Conservation (phyloP, 495 filamentous ascomycete species). For the Daldinia grandis region DNA sequence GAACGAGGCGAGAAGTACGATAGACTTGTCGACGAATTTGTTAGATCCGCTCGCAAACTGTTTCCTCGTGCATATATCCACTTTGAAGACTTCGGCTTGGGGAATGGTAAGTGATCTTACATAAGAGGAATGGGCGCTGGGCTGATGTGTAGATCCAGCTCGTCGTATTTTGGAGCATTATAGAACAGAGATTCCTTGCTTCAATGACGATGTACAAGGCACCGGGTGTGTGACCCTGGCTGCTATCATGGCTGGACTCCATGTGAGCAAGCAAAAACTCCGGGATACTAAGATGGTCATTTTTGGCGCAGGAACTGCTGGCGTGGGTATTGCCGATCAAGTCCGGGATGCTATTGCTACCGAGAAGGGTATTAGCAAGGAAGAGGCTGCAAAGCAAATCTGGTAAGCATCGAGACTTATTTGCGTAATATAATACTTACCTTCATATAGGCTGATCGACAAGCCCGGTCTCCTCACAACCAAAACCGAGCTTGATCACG, state of each 20-base stretch:
- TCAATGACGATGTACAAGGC: constrained; percentile 93
- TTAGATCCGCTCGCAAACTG: constrained; percentile 68
- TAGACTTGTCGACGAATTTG: constrained; percentile 77
- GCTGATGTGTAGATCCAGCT: constrained; percentile 37
- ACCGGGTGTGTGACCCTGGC: constrained; percentile 89
- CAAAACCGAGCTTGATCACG: constrained; percentile 64
- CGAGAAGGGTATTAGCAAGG: constrained; percentile 70
- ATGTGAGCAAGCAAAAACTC: constrained; percentile 72
- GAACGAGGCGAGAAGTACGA: constrained; percentile 80
- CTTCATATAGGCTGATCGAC: constrained; percentile 73
- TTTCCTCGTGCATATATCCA: constrained; percentile 88
- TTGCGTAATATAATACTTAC: not conserved
- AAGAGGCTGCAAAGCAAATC: constrained; percentile 82
- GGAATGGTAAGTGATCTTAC: constrained; percentile 52
- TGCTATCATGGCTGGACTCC: constrained; percentile 75
- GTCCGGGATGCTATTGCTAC: constrained; percentile 78
- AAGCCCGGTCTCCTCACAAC: constrained; percentile 79
- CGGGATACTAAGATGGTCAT: constrained; percentile 73
- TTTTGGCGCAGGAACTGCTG: constrained; percentile 86
- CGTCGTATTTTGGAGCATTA: constrained; percentile 79
- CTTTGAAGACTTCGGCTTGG: constrained; percentile 71
- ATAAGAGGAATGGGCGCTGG: not conserved
- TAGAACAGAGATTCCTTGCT: constrained; percentile 75
- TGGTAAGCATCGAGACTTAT: constrained; percentile 65
- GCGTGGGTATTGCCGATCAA: constrained; percentile 88